Conservation (phyloP, 768 basidiomycete species). For the Clavulina sp. region DNA sequence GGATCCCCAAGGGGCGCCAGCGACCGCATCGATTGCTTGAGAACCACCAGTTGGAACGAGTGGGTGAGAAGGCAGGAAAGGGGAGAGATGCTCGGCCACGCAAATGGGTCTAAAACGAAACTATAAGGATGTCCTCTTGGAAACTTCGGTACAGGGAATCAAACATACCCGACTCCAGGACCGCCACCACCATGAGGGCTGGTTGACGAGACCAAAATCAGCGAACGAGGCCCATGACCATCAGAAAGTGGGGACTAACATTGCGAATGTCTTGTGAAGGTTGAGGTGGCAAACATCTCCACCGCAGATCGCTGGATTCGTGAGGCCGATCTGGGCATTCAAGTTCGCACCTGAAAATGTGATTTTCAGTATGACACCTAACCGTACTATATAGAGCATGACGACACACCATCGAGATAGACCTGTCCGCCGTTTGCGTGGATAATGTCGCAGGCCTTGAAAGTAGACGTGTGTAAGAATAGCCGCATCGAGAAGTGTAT, state of each 20-base stretch:
- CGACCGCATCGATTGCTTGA: conserved; percentile 71
- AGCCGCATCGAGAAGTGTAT: not conserved
- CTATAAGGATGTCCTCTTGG: not conserved
- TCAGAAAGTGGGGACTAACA: conserved; percentile 34
- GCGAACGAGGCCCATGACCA: not conserved
- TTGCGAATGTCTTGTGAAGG: conserved; percentile 94
- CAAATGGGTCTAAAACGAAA: conserved; percentile 55
- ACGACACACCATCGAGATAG: conserved; percentile 64
- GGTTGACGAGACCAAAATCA: not conserved
- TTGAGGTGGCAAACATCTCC: conserved; percentile 98
- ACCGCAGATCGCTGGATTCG: conserved; percentile 85
- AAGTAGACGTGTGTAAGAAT: conserved; percentile 2
- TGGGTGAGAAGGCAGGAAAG: conserved; percentile 87
- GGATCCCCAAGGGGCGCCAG: conserved; percentile 86
- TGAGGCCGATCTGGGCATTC: conserved; percentile 85
- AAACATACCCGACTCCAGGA: conserved; percentile 72
- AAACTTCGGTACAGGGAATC: not conserved
- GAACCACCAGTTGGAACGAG: conserved; percentile 44
- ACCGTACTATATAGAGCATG: not conserved
- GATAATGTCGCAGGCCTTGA: conserved; percentile 76
- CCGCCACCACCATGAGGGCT: conserved; percentile 97
- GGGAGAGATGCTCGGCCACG: conserved; percentile 79
- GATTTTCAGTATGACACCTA: not conserved
- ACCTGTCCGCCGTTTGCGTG: conserved; percentile 95
- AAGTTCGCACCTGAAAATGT: conserved; percentile 54